phyloP scores from a whole-genome alignment of 305 asterid genomes.

The Coffea humblotiana region DNA sequence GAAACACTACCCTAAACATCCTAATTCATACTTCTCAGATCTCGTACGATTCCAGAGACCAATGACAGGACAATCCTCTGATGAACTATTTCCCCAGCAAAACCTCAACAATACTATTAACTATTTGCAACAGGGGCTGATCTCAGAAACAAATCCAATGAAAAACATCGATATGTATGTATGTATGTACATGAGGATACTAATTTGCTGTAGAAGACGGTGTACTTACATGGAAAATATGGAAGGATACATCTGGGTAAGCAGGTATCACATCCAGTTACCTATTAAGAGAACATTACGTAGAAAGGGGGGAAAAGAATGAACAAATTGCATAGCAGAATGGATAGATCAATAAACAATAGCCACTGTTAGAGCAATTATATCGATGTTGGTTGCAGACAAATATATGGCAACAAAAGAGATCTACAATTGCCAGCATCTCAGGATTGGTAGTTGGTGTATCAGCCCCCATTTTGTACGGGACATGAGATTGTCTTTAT shows the following conservation, averaged over 20 bases:
- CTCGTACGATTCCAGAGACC: not conserved
- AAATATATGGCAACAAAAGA: constrained; percentile 5
- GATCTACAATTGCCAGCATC: not conserved
- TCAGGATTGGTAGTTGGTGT: not conserved
- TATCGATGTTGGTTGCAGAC: not conserved
- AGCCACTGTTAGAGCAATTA: not conserved
- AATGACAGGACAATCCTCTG: not conserved
- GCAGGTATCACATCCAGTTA: not conserved
- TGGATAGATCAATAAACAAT: not conserved
- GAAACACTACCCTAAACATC: not conserved
- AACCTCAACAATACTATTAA: not conserved
- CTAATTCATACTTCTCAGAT: not conserved
- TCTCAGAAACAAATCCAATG: no score
- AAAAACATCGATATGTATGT: not conserved
- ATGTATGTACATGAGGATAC: not conserved
- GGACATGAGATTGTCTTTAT: not conserved
- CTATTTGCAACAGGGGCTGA: not conserved
- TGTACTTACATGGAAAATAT: not conserved
- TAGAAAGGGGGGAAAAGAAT: not conserved
- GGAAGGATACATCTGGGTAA: constrained; percentile 6
- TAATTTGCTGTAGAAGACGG: not conserved
- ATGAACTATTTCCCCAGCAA: not conserved
- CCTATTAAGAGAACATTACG: not conserved
- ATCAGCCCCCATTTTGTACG: not conserved
- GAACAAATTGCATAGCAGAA: constrained; percentile 15